These are phyloP conservation scores for Corymbia maculata DNA, from an alignment of 345 rosid genomes.

Conservation along the genomic window DNA sequence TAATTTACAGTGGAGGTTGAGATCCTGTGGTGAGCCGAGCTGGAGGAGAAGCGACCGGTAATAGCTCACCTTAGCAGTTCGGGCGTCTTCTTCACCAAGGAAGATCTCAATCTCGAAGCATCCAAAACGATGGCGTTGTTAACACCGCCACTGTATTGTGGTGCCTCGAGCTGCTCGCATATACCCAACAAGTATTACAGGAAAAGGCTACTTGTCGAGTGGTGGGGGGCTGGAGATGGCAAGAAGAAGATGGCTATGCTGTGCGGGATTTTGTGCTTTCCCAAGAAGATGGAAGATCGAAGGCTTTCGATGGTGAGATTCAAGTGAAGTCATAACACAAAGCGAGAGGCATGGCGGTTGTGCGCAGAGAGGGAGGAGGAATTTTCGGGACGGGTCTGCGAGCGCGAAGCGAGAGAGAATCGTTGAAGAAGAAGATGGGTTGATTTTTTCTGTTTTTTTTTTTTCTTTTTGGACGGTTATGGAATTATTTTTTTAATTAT, in stretches of 20 bases:
- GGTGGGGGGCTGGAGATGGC: conserved; percentile 36
- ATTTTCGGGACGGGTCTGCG: neutral
- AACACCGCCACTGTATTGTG: conserved; percentile 12
- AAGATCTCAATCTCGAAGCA: conserved; percentile 75
- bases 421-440: neutral
- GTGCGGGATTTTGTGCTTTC: no score
- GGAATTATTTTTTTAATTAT: no score
- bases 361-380: no score
- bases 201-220: conserved; percentile 56
- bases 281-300: no score
- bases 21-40: conserved; percentile 40
- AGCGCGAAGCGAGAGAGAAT: neutral
- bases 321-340: no score
- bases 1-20: neutral
- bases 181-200: no score
- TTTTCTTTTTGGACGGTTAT: neutral
- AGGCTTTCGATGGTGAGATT: no score
- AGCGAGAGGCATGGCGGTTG: neutral
- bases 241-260: conserved; percentile 12
- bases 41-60: conserved; percentile 65
- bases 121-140: conserved; percentile 1
- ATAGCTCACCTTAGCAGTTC: conserved; percentile 90
- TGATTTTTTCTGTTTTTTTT: neutral
- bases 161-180: conserved; percentile 58
- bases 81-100: conserved; percentile 70